Evolutionary conservation across 2,329 filamentous ascomycete species (phyloP).

Genomic region (Thermothelomyces thermophilus): DNA sequence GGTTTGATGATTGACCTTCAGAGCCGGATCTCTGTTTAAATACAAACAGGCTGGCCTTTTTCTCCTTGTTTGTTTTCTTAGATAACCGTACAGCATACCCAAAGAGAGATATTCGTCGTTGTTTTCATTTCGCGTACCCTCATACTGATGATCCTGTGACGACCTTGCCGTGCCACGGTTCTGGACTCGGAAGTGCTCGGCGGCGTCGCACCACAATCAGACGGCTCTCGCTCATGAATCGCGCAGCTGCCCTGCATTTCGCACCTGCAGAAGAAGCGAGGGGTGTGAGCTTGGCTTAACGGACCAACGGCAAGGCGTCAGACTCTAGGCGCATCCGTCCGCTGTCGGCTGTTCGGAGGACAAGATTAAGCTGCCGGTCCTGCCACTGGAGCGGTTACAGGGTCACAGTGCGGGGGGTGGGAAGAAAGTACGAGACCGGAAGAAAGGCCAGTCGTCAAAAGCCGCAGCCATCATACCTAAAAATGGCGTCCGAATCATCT

Average conservation of each 20-base stretch:
- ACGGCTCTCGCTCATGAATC: constrained; percentile 15
- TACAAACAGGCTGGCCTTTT: constrained; percentile 1
- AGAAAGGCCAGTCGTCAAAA: neutral
- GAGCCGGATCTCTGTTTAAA: neutral
- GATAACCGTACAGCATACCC: neutral
- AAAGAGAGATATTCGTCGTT: neutral
- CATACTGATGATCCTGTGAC: neutral
- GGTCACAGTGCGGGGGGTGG: constrained; percentile 10
- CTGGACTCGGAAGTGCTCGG: neutral
- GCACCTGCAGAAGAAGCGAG: neutral
- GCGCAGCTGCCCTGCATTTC: constrained; percentile 8
- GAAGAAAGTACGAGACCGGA: constrained; percentile 14
- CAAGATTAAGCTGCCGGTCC: constrained; percentile 12
- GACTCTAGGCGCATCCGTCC: constrained; percentile 3
- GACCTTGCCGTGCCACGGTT: neutral
- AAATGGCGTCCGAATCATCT: constrained; percentile 22
- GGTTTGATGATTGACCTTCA: constrained; percentile 9
- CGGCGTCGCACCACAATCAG: constrained; percentile 13
- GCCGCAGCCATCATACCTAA: constrained; percentile 4
- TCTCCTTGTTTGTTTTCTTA: neutral
- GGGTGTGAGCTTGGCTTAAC: constrained; percentile 1
- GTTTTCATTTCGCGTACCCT: neutral
- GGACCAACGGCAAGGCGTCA: constrained; percentile 2
- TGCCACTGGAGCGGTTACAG: constrained; percentile 13
- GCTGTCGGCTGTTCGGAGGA: constrained; percentile 18